phyloP scores from a whole-genome alignment of 352 stramenopile species.

The Phytophthora citrophthora region DNA sequence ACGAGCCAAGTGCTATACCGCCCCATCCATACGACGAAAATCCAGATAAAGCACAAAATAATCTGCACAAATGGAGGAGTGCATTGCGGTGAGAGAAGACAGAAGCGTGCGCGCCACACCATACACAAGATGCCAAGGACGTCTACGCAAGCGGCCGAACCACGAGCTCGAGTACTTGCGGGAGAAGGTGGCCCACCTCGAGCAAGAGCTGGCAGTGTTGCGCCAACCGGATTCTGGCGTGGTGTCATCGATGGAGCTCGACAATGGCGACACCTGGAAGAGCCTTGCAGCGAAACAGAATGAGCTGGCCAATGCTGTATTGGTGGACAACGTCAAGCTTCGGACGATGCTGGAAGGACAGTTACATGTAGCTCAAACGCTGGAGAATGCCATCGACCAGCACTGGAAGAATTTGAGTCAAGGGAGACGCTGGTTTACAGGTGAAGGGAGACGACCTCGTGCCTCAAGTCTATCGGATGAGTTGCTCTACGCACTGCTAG shows the following conservation, averaged over 20 bases:
- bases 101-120: constrained; percentile 9
- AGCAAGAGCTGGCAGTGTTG: constrained; percentile 26
- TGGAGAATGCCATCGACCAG: constrained; percentile 17
- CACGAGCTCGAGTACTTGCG: constrained; percentile 38
- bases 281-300: constrained; percentile 4
- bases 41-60: constrained; percentile 3
- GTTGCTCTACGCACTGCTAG: constrained; percentile 11
- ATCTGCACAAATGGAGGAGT: background rate
- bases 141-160: constrained; percentile 29
- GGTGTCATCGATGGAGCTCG: background rate
- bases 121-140: constrained; percentile 14
- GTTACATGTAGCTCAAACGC: background rate
- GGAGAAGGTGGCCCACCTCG: constrained; percentile 19
- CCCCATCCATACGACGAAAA: constrained; percentile 2
- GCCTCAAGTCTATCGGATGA: constrained; percentile 17
- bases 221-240: constrained; percentile 6
- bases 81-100: background rate
- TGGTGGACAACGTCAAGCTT: constrained; percentile 16
- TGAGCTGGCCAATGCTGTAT: background rate
- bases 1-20: no score
- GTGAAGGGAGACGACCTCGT: background rate
- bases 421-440: constrained; percentile 5
- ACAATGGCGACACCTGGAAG: constrained; percentile 7
- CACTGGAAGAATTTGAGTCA: constrained; percentile 8
- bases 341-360: constrained; percentile 7